Percentiles rank a stretch among this genome's conserved stretches.
phyloP scores from a whole-genome alignment of 2,329 filamentous ascomycete genomes.

The Aspergillus nomiae region DNA sequence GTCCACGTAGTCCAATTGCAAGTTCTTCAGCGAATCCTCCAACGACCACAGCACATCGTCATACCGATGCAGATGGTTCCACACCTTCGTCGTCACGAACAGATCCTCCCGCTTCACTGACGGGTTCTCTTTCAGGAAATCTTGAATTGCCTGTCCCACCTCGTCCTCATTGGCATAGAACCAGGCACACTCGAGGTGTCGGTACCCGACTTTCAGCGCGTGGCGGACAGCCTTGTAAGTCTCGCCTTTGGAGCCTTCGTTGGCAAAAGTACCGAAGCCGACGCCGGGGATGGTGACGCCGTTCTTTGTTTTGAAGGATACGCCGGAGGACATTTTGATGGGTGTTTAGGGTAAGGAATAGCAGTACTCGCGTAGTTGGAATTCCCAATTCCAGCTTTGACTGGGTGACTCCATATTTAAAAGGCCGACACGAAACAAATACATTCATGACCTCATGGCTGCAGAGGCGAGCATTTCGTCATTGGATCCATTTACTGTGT shows the following conservation, averaged over 20 bases:
- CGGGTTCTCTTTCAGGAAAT: slow-evolving; percentile 55
- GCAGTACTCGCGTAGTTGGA: not conserved
- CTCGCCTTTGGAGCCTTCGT: slow-evolving; percentile 63
- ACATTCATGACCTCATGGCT: not conserved
- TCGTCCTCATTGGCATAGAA: slow-evolving; percentile 58
- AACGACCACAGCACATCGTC: slow-evolving; percentile 57
- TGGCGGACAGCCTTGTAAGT: slow-evolving; percentile 57
- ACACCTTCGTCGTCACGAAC: slow-evolving; percentile 57
- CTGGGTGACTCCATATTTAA: not conserved
- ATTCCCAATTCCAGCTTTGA: not conserved
- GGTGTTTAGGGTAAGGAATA: not conserved
- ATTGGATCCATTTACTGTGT: not conserved
- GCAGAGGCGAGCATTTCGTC: not conserved
- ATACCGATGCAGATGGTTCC: slow-evolving; percentile 54
- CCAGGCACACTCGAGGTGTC: slow-evolving; percentile 60
- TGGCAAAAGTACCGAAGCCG: slow-evolving; percentile 68
- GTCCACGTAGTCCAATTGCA: slow-evolving; percentile 71
- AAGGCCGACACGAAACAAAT: not conserved
- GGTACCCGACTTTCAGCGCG: slow-evolving; percentile 55
- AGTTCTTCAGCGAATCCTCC: slow-evolving; percentile 61
- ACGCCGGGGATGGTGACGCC: slow-evolving; percentile 63
- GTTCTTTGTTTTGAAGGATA: slow-evolving; percentile 54
- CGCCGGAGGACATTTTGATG: not conserved
- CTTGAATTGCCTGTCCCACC: slow-evolving; percentile 54
- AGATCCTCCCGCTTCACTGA: slow-evolving; percentile 53